These are phyloP conservation scores for Pluteus cervinus DNA, from an alignment of 768 basidiomycete species.

Conservation along the genomic window DNA sequence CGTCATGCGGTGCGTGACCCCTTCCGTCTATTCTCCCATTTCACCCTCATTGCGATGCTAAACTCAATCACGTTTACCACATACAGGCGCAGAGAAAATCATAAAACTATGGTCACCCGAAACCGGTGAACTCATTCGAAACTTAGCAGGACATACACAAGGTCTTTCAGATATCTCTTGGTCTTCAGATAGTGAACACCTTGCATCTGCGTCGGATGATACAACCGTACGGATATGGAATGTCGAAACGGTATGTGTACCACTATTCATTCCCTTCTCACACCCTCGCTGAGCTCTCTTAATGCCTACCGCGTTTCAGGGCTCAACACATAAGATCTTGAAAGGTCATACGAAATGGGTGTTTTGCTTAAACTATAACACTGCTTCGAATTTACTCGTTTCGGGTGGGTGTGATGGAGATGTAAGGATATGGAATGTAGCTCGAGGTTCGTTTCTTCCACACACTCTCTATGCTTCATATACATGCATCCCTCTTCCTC, in stretches of 20 bases:
- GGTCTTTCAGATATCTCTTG: constrained; percentile 89
- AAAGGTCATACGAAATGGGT: constrained; percentile 85
- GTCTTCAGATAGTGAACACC: constrained; percentile 74
- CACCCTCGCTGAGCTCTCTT: neutral
- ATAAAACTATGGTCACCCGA: constrained; percentile 83
- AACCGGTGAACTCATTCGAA: constrained; percentile 71
- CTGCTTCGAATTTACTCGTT: constrained; percentile 80
- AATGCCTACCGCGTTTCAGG: constrained; percentile 39
- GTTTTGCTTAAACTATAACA: constrained; percentile 90
- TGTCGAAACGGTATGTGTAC: constrained; percentile 61
- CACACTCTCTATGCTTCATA: constrained; percentile 8
- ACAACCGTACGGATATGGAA: constrained; percentile 86
- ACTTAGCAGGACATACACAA: constrained; percentile 67
- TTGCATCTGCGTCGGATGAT: constrained; percentile 93
- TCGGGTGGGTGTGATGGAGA: constrained; percentile 93
- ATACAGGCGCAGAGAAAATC: constrained; percentile 64
- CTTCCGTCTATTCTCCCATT: neutral
- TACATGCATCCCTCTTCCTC: constrained; percentile 2
- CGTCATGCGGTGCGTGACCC: constrained; percentile 83
- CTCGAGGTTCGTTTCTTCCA: constrained; percentile 48
- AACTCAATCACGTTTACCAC: constrained; percentile 2
- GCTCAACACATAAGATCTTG: constrained; percentile 62
- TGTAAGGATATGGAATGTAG: constrained; percentile 88
- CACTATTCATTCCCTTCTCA: constrained; percentile 1
- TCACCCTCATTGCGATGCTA: neutral